These are phyloP conservation scores for Tulasnella sp. DNA, from an alignment of 768 basidiomycete genomes.

Conservation along the genomic window DNA sequence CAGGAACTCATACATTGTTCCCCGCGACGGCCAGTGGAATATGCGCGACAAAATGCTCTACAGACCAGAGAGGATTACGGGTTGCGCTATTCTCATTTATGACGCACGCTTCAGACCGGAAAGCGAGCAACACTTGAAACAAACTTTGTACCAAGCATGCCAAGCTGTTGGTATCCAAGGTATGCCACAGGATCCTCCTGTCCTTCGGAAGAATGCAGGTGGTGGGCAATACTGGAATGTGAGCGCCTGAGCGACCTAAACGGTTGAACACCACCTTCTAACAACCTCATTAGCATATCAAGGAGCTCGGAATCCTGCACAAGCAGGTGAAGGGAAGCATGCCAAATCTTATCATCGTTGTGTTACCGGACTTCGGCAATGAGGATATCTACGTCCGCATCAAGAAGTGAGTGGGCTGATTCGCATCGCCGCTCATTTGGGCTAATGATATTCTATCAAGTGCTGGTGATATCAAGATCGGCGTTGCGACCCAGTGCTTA, in stretches of 20 bases:
- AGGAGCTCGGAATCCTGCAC: conserved; percentile 49
- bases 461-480: conserved; percentile 69
- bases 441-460: conserved; percentile 40
- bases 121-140: conserved; percentile 52
- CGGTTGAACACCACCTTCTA: background rate
- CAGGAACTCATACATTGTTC: conserved; percentile 40
- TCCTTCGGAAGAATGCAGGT: conserved; percentile 59
- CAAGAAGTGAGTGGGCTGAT: conserved; percentile 58
- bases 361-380: conserved; percentile 64
- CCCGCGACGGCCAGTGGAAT: conserved; percentile 71
- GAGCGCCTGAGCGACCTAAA: background rate
- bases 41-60: conserved; percentile 58
- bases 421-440: background rate
- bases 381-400: conserved; percentile 73
- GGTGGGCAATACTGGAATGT: conserved; percentile 41
- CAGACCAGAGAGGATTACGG: conserved; percentile 49
- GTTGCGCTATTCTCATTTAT: conserved; percentile 64
- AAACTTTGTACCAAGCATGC: conserved; percentile 37
- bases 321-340: conserved; percentile 41
- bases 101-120: conserved; percentile 58
- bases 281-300: conserved; percentile 45
- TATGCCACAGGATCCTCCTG: conserved; percentile 43
- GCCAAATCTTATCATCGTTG: conserved; percentile 60
- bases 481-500: conserved; percentile 76
- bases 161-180: conserved; percentile 56